Base-by-base conservation (phyloP, 371 early-diverging fungal species). In the Mucor mucedo region DNA sequence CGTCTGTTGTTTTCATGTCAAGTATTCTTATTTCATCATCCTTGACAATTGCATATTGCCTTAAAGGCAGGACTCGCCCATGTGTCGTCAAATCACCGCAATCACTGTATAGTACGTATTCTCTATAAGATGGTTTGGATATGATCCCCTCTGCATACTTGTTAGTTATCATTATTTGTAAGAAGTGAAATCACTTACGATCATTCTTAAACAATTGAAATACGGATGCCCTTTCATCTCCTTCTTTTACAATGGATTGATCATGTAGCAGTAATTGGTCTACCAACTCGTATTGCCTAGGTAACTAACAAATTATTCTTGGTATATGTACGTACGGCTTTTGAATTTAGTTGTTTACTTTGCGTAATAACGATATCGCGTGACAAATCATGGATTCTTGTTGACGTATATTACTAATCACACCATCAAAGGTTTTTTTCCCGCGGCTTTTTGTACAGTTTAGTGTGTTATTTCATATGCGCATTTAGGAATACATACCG, bases 201-300 rank as follows among this genome's bases (percentile, higher is more conserved):
- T 86, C 86, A 60, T 78, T 78, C 27, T 68, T 73, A 40, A 88
- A 84, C 48, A 91, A 62, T 38, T 86, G 81, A 33, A 79, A 84
- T 9, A 91, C 88, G 14, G 81, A 73, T 14, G 88, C 84, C 29
- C 90, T 83, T 50, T 89, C 89, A 10, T 68, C 65, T 1, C 87
- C 86, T 60, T 87, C 87, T 30, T 79, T 68, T 0, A 89, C 83
- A 2, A 67, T 70, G 0, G 84, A 69, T 30, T 84, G 82, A 8
- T 77, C 63, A 4, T 65, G 35, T 6, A 62, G 47, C 27, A 92
- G 45, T 30, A 93, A 63, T 32, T 85, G 69, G 40, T 89, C 86
- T 0, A 92, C 89, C 28, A 92, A 73, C 28, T 70, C 65, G 55
- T 85, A 78, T 63, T 92, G 93, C n/a, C 71, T 77, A 3, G 93